Evolutionary conservation across 2,329 filamentous ascomycete species (phyloP).

Genomic region (Penicillium rolfsii): DNA sequence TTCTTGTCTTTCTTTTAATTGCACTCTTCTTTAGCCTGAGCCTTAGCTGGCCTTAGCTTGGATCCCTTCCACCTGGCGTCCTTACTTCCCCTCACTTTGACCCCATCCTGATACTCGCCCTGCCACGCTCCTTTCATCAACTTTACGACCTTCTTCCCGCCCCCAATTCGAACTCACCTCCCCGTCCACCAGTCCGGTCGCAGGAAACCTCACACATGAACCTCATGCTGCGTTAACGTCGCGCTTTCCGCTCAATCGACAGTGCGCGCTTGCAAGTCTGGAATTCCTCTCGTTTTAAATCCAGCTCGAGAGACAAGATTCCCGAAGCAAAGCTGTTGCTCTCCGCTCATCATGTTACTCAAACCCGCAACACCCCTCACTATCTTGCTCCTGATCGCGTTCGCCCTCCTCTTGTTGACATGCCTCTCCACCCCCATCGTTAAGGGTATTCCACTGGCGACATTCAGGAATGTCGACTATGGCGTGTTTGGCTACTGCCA

Average conservation of each 20-base stretch:
- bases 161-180: not conserved
- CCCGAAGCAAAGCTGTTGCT: slow-evolving; percentile 8
- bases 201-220: slow-evolving; percentile 20
- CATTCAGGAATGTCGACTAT: slow-evolving; percentile 75
- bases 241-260: not conserved
- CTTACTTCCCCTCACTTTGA: slow-evolving; percentile 13
- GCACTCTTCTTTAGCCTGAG: not conserved
- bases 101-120: not conserved
- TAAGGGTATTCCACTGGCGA: slow-evolving; percentile 78
- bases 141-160: not conserved
- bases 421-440: slow-evolving; percentile 92
- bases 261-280: slow-evolving; percentile 12
- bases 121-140: not conserved
- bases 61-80: not conserved
- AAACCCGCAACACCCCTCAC: slow-evolving; percentile 91
- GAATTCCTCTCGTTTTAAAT: slow-evolving; percentile 12
- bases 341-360: slow-evolving; percentile 63
- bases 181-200: slow-evolving; percentile 1
- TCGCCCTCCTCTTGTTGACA: slow-evolving; percentile 80
- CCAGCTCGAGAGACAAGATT: slow-evolving; percentile 10
- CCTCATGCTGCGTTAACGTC: slow-evolving; percentile 22
- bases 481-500: slow-evolving; percentile 92
- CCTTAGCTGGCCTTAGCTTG: slow-evolving; percentile 1
- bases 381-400: slow-evolving; percentile 80
- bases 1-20: slow-evolving; percentile 13